A percentile compares a stretch with the other conserved stretches of the same genome.
Evolutionary conservation across 495 filamentous ascomycete species (phyloP).

Genomic region (Aspergillus homomorphus): DNA sequence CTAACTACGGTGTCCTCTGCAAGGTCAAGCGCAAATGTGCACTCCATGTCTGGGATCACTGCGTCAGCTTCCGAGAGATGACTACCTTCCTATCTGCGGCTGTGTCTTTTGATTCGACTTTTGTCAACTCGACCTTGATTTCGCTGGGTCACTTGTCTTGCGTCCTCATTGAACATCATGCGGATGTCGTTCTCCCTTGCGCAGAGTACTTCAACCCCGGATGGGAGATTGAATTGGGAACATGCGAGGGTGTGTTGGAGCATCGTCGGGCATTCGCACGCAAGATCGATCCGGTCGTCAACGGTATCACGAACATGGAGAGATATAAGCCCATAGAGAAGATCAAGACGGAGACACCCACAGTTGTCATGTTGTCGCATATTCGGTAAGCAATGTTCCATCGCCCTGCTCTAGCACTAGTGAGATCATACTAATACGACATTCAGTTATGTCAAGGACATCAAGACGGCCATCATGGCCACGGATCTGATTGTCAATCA

Average conservation of each 20-base stretch:
- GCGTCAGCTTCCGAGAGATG: slow-evolving; percentile 61
- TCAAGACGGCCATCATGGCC: slow-evolving; percentile 60
- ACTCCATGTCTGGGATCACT: slow-evolving; percentile 65
- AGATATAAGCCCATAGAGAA: slow-evolving; percentile 55
- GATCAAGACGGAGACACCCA: slow-evolving; percentile 53
- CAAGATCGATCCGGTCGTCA: slow-evolving; percentile 65
- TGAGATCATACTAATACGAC: background rate
- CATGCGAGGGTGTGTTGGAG: slow-evolving; percentile 50
- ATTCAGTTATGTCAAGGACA: slow-evolving; percentile 48
- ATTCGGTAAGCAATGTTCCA: slow-evolving; percentile 48
- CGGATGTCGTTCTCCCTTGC: slow-evolving; percentile 62
- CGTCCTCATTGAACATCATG: slow-evolving; percentile 56
- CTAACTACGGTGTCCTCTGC: slow-evolving; percentile 61
- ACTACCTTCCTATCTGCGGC: slow-evolving; percentile 31
- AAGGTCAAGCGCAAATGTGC: slow-evolving; percentile 59
- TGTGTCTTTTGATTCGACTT: slow-evolving; percentile 52
- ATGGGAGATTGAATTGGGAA: slow-evolving; percentile 66
- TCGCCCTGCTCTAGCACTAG: background rate
- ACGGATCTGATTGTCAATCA: slow-evolving; percentile 63
- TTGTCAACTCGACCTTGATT: slow-evolving; percentile 38
- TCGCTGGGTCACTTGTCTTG: slow-evolving; percentile 33
- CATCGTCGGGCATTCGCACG: slow-evolving; percentile 55
- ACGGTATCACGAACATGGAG: slow-evolving; percentile 63
- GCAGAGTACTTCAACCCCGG: slow-evolving; percentile 64
- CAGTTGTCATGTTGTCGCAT: slow-evolving; percentile 62